Evolutionary conservation across 2,329 filamentous ascomycete genomes (phyloP), one percentile per base, ranked within the genome.

Genomic region (Rutstroemia sydowiana): DNA sequence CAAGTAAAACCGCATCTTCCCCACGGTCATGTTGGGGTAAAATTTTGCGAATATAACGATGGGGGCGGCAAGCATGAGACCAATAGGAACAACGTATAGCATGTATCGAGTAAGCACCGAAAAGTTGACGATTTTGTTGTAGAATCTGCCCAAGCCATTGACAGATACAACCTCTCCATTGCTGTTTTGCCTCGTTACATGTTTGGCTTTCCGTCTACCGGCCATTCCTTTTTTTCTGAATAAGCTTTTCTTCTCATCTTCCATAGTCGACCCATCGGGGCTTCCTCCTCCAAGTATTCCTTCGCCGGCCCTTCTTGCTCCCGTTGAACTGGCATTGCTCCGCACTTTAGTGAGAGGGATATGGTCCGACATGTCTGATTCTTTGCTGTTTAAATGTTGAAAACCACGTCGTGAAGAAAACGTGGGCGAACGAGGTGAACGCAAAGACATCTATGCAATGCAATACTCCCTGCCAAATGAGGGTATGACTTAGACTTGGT

Each of bases 81-180:
- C 81, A 28, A 87, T 70, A 5, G 84, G 84, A 21, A 83, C 68
- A 56, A 87, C 76, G 63, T 87, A 87, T 57, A 87, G 73, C 44
- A 85, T 70, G 63, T 87, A 87, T 43, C 84, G 75, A 3, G 80
- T 84, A 55, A 85, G 62, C 56, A 82, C 73, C 7, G 80, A 84
- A 62, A 82, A 82, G 59, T 74, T 72, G 54, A 86, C 70, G 56
- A 88, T 75, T 65, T 78, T 84, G 61, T 75, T 74, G 68, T 87
- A 85, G 32, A 87, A 63, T 54, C 75, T 75, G 41, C 84, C 84
- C 73, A 88, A 79, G 55, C 77, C 77, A 59, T 82, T 87, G 57
- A 87, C 69, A 30, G 74, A 72, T 30, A 77, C 66, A 16, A 79
- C 78, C 2, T 81, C 76, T 7, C 71, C 69, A 52, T 72, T 68